Evolutionary conservation across 2,329 filamentous ascomycete species (phyloP), one percentile per base, ranked within the genome.

Genomic region (Tolypocladium cylindrosporum): DNA sequence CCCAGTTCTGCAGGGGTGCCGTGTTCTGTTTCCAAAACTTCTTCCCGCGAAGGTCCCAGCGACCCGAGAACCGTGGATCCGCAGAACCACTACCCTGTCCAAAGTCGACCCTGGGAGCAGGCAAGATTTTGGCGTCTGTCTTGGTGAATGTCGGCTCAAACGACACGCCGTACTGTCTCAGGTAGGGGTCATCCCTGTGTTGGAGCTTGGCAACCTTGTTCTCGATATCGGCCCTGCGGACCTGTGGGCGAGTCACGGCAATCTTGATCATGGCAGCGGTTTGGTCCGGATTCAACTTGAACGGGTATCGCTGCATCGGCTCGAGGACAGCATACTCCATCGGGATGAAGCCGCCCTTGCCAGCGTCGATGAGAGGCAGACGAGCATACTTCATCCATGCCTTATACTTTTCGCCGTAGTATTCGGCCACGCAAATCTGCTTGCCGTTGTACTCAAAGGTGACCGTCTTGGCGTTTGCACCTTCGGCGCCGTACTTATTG

Each of bases 211-310:
- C 70, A 54, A 85, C 74, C 43, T 69, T 68, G 8, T 57, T 58
- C 57, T 72, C 64, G 64, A 97, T 91, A 24, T 88, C 83, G 0
- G 69, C 65, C 63, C 84, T 82, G n/a, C 94, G 89, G 37, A 85
- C 70, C 0, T 71, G 69, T 0, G 94, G 94, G 1, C 87, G 81
- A 7, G 88, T 90, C 5, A 96, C 93, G 0, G 93, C 92, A 66
- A 93, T 91, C 71, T 89, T 93, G 76, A 99, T 97, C 94, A 99
- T 99, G 6, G 81, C 74, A 0, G 87, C 76, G 0, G 93, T 97
- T 74, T 96, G 79, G 0, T 74, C 69, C 0, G 80, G 76, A 56
- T 80, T 80, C 1, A 89, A 69, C 71, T 88, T 89, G 73, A 76
- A 87, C 0, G 76, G 75, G 62, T 87, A 89, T 0, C 82, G 76